A percentile compares a stretch with the other conserved stretches of the same genome.
phyloP scores from a whole-genome alignment of 306 rosid genomes.

The Purshia tridentata region DNA sequence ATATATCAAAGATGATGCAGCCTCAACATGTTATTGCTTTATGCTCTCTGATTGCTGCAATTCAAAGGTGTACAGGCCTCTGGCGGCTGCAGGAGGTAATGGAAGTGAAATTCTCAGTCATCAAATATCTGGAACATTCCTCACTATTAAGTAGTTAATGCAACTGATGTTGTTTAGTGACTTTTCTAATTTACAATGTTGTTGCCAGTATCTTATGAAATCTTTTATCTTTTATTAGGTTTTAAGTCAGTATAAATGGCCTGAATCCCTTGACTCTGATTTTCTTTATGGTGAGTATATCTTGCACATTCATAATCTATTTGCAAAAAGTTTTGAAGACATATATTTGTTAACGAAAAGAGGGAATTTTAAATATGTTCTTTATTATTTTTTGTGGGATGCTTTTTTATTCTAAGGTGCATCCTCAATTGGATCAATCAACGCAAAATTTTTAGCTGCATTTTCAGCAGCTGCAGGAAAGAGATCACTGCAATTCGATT shows the following conservation, averaged over 20 bases:
- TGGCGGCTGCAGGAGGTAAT: constrained; percentile 78
- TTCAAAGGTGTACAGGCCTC: constrained; percentile 69
- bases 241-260: constrained; percentile 70
- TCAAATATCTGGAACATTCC: neutral
- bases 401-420: constrained; percentile 48
- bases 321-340: neutral
- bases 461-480: constrained; percentile 83
- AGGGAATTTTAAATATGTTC: constrained; percentile 1
- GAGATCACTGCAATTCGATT: constrained; percentile 61
- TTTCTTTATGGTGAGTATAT: constrained; percentile 56
- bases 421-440: constrained; percentile 74
- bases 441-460: constrained; percentile 63
- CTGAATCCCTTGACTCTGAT: constrained; percentile 71
- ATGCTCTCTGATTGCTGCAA: constrained; percentile 55
- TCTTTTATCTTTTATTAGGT: constrained; percentile 41
- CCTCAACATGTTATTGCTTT: constrained; percentile 54
- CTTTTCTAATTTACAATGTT: constrained; percentile 4
- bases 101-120: neutral
- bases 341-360: neutral
- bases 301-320: constrained; percentile 1
- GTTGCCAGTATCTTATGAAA: constrained; percentile 18
- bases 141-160: constrained; percentile 4
- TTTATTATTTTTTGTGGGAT: constrained; percentile 23
- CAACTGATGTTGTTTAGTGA: neutral
- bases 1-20: constrained; percentile 53